Percentiles rank a stretch among this genome's conserved stretches.
These are phyloP conservation scores for Solanum chilense DNA, from an alignment of 257 asterid species.

Conservation along the genomic window DNA sequence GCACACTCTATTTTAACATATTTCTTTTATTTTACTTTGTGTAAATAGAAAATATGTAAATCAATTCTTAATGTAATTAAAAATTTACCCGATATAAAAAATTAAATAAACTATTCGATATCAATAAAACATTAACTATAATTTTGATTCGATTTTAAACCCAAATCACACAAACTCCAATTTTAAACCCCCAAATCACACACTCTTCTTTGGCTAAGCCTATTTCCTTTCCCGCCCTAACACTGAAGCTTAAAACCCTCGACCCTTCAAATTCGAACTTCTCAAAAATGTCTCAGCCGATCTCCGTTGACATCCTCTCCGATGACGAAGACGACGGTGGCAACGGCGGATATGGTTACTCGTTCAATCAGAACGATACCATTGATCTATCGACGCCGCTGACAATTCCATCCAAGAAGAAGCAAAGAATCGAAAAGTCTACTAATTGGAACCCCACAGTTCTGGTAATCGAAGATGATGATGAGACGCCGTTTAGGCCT, in stretches of 20 bases:
- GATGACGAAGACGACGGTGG: constrained; percentile 14
- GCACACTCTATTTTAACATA: background rate
- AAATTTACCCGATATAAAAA: background rate
- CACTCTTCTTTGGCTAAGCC: background rate
- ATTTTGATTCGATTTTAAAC: background rate
- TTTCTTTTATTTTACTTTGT: background rate
- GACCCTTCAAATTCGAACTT: background rate
- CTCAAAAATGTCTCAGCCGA: constrained; percentile 49
- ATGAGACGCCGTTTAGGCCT: constrained; percentile 33
- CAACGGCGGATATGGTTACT: background rate
- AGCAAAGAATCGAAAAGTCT: constrained; percentile 34
- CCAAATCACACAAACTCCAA: background rate
- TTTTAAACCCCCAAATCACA: background rate
- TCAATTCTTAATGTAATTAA: too few species aligned
- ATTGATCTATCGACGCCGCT: constrained; percentile 70
- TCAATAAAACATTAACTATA: background rate
- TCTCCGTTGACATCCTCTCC: constrained; percentile 63
- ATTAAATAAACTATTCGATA: background rate
- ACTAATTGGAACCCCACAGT: constrained; percentile 30
- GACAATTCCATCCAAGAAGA: constrained; percentile 41
- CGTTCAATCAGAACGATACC: constrained; percentile 1
- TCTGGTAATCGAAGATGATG: constrained; percentile 66
- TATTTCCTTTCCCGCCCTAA: background rate
- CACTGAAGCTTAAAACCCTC: background rate
- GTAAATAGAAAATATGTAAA: too few species aligned